These are phyloP conservation scores for Gentiana macrophylla DNA, from an alignment of 257 asterid genomes.

Conservation along the genomic window DNA sequence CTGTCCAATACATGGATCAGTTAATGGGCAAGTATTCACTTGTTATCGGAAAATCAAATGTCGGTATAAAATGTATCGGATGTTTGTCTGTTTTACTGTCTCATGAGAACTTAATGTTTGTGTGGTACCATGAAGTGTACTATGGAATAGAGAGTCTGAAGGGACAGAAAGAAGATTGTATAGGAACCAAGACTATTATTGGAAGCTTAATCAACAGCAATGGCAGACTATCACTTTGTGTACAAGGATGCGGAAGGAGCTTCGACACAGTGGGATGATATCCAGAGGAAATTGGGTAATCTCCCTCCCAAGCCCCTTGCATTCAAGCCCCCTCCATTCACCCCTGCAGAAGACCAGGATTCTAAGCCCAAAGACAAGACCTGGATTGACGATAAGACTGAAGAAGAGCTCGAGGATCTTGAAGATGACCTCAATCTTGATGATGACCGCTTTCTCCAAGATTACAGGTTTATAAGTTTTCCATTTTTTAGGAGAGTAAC, in stretches of 20 bases:
- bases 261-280: constrained; percentile 94
- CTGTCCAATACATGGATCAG: too few species aligned
- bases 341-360: constrained; percentile 54
- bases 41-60: too few species aligned
- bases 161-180: neutral
- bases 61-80: too few species aligned
- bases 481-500: neutral
- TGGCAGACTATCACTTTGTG: constrained; percentile 88
- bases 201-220: constrained; percentile 8
- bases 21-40: too few species aligned
- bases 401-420: constrained; percentile 87
- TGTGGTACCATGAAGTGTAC: too few species aligned
- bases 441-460: constrained; percentile 81
- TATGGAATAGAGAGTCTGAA: too few species aligned
- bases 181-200: neutral
- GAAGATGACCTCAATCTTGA: constrained; percentile 86
- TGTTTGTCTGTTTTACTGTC: too few species aligned
- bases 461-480: constrained; percentile 44
- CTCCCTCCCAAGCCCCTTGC: constrained; percentile 59
- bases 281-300: constrained; percentile 81
- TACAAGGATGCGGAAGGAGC: constrained; percentile 94
- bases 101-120: too few species aligned
- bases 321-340: constrained; percentile 67
- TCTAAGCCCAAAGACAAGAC: constrained; percentile 58
- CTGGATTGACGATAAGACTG: constrained; percentile 69